phyloP scores from a whole-genome alignment of 2,329 filamentous ascomycete species.

The Fusarium incarnatum region DNA sequence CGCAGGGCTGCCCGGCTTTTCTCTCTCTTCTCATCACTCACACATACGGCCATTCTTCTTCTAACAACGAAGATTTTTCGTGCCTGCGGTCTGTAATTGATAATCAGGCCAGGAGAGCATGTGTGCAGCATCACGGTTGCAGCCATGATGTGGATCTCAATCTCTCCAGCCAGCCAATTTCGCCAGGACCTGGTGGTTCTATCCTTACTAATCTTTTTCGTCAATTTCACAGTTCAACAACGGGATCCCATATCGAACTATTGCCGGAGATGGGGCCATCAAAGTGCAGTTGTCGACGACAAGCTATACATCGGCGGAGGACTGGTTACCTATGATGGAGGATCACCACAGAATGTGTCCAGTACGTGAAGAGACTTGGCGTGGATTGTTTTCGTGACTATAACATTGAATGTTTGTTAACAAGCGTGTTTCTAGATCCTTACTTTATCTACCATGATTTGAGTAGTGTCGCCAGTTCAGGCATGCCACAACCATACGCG shows the following conservation, averaged over 20 bases:
- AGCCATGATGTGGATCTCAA: slow-evolving; percentile 44
- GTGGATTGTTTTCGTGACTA: neutral
- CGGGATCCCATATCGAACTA: slow-evolving; percentile 66
- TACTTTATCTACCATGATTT: slow-evolving; percentile 68
- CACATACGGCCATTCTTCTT: slow-evolving; percentile 5
- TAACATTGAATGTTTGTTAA: slow-evolving; percentile 6
- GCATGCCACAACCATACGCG: slow-evolving; percentile 64
- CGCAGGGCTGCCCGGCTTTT: slow-evolving; percentile 14
- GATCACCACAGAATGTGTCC: slow-evolving; percentile 64
- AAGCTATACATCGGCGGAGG: slow-evolving; percentile 73
- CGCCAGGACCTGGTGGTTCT: slow-evolving; percentile 33
- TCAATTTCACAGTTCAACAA: slow-evolving; percentile 49
- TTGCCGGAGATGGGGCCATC: slow-evolving; percentile 67
- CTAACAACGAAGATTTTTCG: slow-evolving; percentile 1
- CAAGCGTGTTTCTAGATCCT: slow-evolving; percentile 17
- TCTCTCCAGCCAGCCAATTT: slow-evolving; percentile 30
- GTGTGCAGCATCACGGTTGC: slow-evolving; percentile 34
- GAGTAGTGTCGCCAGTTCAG: slow-evolving; percentile 55
- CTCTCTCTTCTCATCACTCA: slow-evolving; percentile 11
- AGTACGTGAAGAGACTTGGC: slow-evolving; percentile 58
- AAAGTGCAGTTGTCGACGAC: slow-evolving; percentile 69
- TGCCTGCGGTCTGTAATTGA: slow-evolving; percentile 12
- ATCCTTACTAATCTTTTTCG: slow-evolving; percentile 38
- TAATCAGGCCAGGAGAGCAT: slow-evolving; percentile 39
- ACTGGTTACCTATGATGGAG: slow-evolving; percentile 65